Conservation (phyloP, 108 stramenopile species). For the Seminavis robusta region DNA sequence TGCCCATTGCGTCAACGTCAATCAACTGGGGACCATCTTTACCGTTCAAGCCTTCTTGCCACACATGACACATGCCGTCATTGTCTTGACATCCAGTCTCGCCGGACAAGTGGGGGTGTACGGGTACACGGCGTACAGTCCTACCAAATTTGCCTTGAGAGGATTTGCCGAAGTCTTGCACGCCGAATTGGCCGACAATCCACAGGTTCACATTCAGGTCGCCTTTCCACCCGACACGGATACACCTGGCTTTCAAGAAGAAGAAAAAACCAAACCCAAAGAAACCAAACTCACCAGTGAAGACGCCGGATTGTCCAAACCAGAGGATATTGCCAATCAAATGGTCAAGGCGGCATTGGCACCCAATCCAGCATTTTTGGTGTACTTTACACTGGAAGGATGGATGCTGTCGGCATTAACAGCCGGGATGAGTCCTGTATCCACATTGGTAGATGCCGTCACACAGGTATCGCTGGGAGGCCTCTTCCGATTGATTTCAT, state of each 20-base stretch:
- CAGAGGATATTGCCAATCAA: slow-evolving; percentile 56
- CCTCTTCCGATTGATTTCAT: slow-evolving; percentile 61
- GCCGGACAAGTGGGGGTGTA: slow-evolving; percentile 80
- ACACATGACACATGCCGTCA: slow-evolving; percentile 49
- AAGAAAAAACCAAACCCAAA: slow-evolving; percentile 69
- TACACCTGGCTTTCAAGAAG: slow-evolving; percentile 92
- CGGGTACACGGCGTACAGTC: slow-evolving; percentile 82
- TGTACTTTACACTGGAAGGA: slow-evolving; percentile 79
- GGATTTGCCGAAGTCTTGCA: slow-evolving; percentile 80
- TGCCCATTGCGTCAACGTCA: slow-evolving; percentile 52
- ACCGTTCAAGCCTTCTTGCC: slow-evolving; percentile 75
- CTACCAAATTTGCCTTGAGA: slow-evolving; percentile 83
- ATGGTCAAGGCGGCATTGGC: slow-evolving; percentile 58
- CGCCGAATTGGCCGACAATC: slow-evolving; percentile 54
- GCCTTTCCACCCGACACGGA: slow-evolving; percentile 96
- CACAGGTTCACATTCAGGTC: slow-evolving; percentile 52
- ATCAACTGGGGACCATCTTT: slow-evolving; percentile 78
- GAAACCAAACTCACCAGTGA: slow-evolving; percentile 72
- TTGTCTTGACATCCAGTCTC: slow-evolving; percentile 71
- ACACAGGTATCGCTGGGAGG: slow-evolving; percentile 67
- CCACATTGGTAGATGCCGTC: slow-evolving; percentile 47
- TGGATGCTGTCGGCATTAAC: slow-evolving; percentile 79
- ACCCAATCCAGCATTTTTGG: slow-evolving; percentile 52
- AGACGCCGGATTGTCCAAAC: slow-evolving; percentile 51
- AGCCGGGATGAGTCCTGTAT: slow-evolving; percentile 72